phyloP scores from a whole-genome alignment of 148 eudicot species.

The Rhododendron henanense region DNA sequence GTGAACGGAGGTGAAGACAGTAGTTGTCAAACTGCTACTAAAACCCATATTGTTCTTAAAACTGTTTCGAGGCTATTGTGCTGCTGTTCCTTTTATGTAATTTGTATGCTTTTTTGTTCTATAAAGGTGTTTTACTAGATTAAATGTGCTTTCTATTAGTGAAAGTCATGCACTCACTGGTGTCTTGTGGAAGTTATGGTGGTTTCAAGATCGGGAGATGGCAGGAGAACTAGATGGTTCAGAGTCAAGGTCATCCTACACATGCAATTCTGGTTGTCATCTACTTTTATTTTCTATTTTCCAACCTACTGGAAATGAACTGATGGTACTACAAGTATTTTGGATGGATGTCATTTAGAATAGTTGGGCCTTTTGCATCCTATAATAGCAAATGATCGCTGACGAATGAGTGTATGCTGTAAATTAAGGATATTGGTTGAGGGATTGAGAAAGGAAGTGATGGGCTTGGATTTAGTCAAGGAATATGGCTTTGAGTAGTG shows the following conservation, averaged over 20 bases:
- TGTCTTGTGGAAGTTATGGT: slow-evolving; percentile 2
- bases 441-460: neutral
- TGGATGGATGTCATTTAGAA: neutral
- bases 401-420: neutral
- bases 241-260: too few species aligned
- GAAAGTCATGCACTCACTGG: neutral
- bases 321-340: neutral
- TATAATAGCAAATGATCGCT: neutral
- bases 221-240: neutral
- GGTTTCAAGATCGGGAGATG: neutral
- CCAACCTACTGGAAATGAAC: neutral
- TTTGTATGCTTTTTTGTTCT: neutral
- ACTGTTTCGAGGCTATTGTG: neutral
- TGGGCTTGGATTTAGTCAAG: neutral
- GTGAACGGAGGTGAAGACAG: neutral
- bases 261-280: neutral
- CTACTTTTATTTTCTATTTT: neutral
- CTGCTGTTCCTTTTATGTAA: neutral
- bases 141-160: neutral
- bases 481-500: neutral
- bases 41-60: neutral
- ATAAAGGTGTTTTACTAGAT: neutral
- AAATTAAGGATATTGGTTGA: neutral
- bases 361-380: neutral
- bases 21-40: neutral